Conservation (phyloP, 345 rosid species). For the Arabis alpina region DNA sequence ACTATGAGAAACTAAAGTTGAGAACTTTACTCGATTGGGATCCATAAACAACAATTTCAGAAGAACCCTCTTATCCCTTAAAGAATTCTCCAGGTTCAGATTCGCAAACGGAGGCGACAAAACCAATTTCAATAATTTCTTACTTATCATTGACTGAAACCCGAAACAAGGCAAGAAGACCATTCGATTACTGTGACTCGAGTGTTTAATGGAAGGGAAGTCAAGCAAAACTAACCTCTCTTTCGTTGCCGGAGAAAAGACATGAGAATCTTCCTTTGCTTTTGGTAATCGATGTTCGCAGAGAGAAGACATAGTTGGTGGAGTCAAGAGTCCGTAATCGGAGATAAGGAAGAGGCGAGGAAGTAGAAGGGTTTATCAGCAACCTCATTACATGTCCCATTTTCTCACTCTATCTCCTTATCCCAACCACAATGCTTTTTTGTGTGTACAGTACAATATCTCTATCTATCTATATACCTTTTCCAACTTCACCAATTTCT, state of each 20-base stretch:
- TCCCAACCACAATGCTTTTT: too few species aligned
- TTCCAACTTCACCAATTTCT: too few species aligned
- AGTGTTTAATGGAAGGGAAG: not conserved
- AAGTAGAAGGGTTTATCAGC: constrained; percentile 44
- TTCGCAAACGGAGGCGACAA: not conserved
- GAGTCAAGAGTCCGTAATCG: constrained; percentile 32
- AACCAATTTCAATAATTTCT: too few species aligned
- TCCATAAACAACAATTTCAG: not conserved
- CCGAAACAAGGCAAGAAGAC: too few species aligned
- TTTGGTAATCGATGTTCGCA: constrained; percentile 43
- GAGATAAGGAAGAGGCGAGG: constrained; percentile 40
- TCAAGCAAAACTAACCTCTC: constrained; percentile 51
- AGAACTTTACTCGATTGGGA: not conserved
- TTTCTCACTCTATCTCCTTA: constrained; percentile 10
- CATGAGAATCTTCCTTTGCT: constrained; percentile 66
- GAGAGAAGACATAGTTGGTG: constrained; percentile 49
- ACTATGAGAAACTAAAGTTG: not conserved
- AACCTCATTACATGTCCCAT: constrained; percentile 56
- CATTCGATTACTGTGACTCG: too few species aligned
- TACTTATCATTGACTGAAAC: too few species aligned
- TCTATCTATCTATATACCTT: too few species aligned
- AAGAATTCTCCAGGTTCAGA: not conserved
- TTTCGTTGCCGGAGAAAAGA: constrained; percentile 70
- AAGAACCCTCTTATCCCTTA: not conserved
- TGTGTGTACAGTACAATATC: too few species aligned